Evolutionary conservation across 345 rosid genomes (phyloP), one percentile per base, ranked within the genome.

Genomic region (Camelina sativa): DNA sequence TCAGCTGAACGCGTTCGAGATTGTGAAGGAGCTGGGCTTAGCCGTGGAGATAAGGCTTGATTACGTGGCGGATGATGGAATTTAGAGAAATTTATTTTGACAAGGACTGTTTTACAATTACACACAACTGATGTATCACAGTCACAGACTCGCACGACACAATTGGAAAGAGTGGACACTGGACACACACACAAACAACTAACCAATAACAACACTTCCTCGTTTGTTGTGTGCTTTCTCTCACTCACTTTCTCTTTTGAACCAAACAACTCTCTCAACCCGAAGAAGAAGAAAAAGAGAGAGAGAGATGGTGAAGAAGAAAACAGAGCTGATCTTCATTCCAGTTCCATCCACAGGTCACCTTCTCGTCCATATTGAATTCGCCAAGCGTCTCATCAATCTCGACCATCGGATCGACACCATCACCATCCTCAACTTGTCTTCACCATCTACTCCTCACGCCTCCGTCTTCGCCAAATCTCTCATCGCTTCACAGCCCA

Each of bases 41-140:
- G 85, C 81, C 1, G 82, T 81, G 43, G 91, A 85, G 73, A 71
- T 87, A 25, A 78, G 65, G 11, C 65, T 82, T 69, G 90, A 86
- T 32, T 86, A 80, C 30, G 72, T 84, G 40, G 76, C 52, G 6
- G 84, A n/a, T n/a, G n/a, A n/a, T n/a, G n/a, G 22, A 20, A 20
- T 20, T 54, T 12, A 0, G 17, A 13, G 6, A 2, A 2, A 2
- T 6, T 13, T 3, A 0, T 1, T 13, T 7, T 55, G 3, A 13
- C 6, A 22, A 52, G 28, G 57, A 11, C 56, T 20, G 56, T 20
- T 52, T 23, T 11, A 11, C 32, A 54, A 6, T 13, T 28, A 56
- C 6, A 56, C 12, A 30, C 2, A 30, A 12, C 35, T 25, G 2
- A 6, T 1, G 61, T 0, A 32, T 8, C 30, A 4, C 4, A 25